Percentiles rank a stretch among this genome's conserved stretches.
Conservation (phyloP, 257 asterid genomes). For the Fraxinus anomala region DNA sequence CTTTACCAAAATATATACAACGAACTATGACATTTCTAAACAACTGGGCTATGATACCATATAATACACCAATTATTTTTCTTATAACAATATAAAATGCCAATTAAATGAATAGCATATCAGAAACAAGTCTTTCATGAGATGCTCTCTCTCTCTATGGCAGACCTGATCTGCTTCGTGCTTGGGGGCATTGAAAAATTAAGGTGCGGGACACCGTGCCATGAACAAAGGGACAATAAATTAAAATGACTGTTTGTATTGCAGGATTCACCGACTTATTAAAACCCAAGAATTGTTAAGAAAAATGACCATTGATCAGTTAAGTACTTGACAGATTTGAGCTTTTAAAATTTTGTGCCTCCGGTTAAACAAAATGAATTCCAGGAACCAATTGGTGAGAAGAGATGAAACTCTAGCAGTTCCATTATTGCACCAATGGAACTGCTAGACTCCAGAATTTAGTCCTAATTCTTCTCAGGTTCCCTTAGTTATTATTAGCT, state of each 20-base stretch:
- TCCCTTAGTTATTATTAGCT: background rate
- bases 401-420: no score
- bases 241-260: background rate
- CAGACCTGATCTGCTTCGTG: background rate
- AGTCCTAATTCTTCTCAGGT: no score
- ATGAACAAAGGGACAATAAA: background rate
- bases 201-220: background rate
- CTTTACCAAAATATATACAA: background rate
- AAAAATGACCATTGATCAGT: background rate
- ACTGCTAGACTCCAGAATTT: no score
- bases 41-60: no score
- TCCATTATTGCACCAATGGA: no score
- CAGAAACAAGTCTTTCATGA: background rate
- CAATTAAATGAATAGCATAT: background rate
- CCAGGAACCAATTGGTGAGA: background rate
- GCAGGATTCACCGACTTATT: background rate
- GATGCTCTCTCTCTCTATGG: background rate
- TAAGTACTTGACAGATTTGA: background rate
- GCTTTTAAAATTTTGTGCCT: background rate
- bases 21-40: no score
- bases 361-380: background rate
- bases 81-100: no score
- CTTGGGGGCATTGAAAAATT: background rate
- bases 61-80: no score
- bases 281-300: background rate